Conservation (phyloP, 768 basidiomycete species). For the Phaeotremella skinneri region DNA sequence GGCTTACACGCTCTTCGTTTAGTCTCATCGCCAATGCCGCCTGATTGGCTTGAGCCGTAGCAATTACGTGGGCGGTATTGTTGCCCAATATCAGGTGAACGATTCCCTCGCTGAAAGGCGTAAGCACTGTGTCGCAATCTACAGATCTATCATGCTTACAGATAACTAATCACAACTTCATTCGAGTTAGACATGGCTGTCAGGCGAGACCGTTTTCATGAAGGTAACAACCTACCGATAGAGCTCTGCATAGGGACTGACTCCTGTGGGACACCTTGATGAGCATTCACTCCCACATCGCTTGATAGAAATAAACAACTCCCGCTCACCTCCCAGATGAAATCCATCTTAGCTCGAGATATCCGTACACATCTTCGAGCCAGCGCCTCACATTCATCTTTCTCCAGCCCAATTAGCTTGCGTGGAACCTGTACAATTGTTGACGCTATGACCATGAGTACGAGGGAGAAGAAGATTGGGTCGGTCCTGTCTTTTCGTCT, state of each 20-base stretch:
- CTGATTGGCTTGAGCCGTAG: slow-evolving; percentile 35
- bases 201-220: background rate
- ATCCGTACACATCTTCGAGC: slow-evolving; percentile 74
- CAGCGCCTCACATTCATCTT: slow-evolving; percentile 74
- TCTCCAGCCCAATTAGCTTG: slow-evolving; percentile 74
- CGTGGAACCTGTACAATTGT: slow-evolving; percentile 71
- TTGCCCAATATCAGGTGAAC: slow-evolving; percentile 43
- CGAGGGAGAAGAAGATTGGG: slow-evolving; percentile 40
- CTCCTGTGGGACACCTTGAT: slow-evolving; percentile 18
- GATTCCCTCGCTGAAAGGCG: slow-evolving; percentile 33
- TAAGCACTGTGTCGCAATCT: slow-evolving; percentile 1
- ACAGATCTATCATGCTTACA: slow-evolving; percentile 17
- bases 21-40: slow-evolving; percentile 36
- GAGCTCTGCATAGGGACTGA: slow-evolving; percentile 25
- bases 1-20: slow-evolving; percentile 40
- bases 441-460: slow-evolving; percentile 65
- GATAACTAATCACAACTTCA: slow-evolving; percentile 32
- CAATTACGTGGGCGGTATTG: slow-evolving; percentile 41
- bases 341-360: slow-evolving; percentile 35
- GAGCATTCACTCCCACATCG: slow-evolving; percentile 10
- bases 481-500: slow-evolving; percentile 66
- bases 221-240: slow-evolving; percentile 19
- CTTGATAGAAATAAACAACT: too few relatives aligned
- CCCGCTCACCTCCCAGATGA: slow-evolving; percentile 33
- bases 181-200: background rate